A percentile compares a stretch with the other conserved stretches of the same genome.
Evolutionary conservation across 371 early-diverging fungal species (phyloP).

Genomic region (Actinomucor elegans): DNA sequence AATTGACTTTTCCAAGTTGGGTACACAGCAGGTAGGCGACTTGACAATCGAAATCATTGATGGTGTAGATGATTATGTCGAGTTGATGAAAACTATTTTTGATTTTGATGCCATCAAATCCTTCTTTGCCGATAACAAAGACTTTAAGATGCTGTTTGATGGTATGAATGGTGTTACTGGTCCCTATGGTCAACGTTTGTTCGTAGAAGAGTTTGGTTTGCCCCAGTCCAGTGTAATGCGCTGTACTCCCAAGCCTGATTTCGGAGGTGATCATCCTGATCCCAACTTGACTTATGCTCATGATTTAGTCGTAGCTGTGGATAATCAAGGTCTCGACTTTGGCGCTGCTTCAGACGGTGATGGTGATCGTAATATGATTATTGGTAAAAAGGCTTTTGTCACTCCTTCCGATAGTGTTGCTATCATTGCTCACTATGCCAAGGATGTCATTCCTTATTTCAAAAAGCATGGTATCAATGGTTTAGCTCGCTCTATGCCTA

Average conservation of each 20-base stretch:
- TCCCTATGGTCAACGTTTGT: conserved; percentile 85
- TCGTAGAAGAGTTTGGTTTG: conserved; percentile 89
- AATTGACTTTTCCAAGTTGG: conserved; percentile 77
- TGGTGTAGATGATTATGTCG: conserved; percentile 86
- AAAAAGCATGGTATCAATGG: conserved; percentile 82
- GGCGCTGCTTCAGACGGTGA: conserved; percentile 96
- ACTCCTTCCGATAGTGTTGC: conserved; percentile 98
- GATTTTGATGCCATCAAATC: conserved; percentile 80
- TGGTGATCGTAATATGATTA: conserved; percentile 97
- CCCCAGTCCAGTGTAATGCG: conserved; percentile 83
- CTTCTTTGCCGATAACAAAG: conserved; percentile 70
- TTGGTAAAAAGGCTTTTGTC: conserved; percentile 91
- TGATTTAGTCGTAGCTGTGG: conserved; percentile 89
- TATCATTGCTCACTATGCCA: conserved; percentile 90
- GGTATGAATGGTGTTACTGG: conserved; percentile 98
- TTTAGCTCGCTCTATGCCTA: conserved; percentile 96
- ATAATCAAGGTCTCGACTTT: conserved; percentile 76
- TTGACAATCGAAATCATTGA: conserved; percentile 88
- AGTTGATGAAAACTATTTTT: conserved; percentile 87
- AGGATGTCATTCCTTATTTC: conserved; percentile 89
- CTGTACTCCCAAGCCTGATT: conserved; percentile 81
- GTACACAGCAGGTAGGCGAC: conserved; percentile 55
- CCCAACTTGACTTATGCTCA: conserved; percentile 98
- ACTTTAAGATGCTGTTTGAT: conserved; percentile 91
- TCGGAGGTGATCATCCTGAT: conserved; percentile 96